Percentiles rank a stretch among this genome's conserved stretches.
phyloP scores from a whole-genome alignment of 305 asterid genomes.

The Fraxinus xanthoxyloides region DNA sequence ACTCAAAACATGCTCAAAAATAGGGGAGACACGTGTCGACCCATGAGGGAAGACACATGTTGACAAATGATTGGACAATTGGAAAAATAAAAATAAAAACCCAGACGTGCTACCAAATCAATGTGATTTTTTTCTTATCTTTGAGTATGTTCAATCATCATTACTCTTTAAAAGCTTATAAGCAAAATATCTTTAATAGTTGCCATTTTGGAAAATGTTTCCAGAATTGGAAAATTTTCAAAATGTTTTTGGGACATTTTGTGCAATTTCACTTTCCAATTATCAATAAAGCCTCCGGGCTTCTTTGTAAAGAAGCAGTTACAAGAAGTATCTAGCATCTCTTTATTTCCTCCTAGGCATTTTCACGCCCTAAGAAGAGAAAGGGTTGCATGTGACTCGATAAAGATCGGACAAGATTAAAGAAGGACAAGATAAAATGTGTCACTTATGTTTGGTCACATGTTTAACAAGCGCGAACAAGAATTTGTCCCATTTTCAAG shows the following conservation, averaged over 20 bases:
- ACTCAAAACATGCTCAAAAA: too few relatives aligned
- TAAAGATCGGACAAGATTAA: background rate
- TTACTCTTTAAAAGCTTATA: too few relatives aligned
- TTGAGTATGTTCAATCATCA: too few relatives aligned
- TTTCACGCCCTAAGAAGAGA: background rate
- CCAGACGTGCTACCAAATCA: too few relatives aligned
- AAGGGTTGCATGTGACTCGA: background rate
- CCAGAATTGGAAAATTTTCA: background rate
- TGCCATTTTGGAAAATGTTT: background rate
- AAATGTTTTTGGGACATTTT: background rate
- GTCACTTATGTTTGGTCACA: background rate
- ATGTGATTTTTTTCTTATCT: too few relatives aligned
- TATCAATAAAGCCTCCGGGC: background rate
- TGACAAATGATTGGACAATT: too few relatives aligned
- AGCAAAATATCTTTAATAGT: background rate
- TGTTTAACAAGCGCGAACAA: background rate
- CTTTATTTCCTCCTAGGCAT: background rate
- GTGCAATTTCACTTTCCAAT: background rate
- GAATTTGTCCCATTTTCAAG: background rate
- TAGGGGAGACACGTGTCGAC: too few relatives aligned
- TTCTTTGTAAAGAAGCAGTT: background rate
- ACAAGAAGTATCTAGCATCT: background rate
- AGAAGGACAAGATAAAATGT: background rate
- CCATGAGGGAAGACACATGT: too few relatives aligned
- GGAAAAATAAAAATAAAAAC: too few relatives aligned